Evolutionary conservation across 208 protist genomes (phyloP).

Genomic region (Dictyostelium gargantuum): DNA sequence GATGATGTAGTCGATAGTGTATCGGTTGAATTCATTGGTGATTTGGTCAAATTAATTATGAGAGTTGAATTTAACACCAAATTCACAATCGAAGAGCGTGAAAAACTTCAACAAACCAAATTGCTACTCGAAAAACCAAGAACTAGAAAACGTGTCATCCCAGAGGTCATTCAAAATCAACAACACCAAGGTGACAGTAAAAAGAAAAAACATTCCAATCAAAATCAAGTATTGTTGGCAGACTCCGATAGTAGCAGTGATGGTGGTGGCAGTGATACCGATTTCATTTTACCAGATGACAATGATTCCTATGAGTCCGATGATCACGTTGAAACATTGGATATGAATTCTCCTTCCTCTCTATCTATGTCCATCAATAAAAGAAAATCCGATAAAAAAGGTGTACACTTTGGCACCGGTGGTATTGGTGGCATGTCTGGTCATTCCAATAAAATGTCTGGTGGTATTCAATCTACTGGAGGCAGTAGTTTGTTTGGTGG

Average conservation of each 20-base stretch:
- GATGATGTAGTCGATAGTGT: slow-evolving; percentile 7
- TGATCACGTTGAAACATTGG: neutral
- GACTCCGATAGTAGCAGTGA: neutral
- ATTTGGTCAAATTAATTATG: slow-evolving; percentile 47
- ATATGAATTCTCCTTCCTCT: neutral
- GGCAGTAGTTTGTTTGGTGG: neutral
- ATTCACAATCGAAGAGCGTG: slow-evolving; percentile 5
- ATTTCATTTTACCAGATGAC: neutral
- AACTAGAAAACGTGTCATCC: slow-evolving; percentile 50
- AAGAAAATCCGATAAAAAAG: neutral
- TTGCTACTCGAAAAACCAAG: slow-evolving; percentile 15
- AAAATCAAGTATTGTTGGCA: neutral
- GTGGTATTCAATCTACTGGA: neutral
- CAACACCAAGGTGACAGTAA: neutral
- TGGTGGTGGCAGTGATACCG: neutral
- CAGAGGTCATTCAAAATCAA: neutral
- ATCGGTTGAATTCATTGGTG: slow-evolving; percentile 29
- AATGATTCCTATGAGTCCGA: neutral
- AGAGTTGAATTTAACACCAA: slow-evolving; percentile 46
- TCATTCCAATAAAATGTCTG: too few species aligned
- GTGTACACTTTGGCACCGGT: neutral
- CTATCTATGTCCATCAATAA: neutral
- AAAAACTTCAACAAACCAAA: slow-evolving; percentile 7
- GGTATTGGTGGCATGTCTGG: too few species aligned
- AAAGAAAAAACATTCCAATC: neutral